phyloP scores from a whole-genome alignment of 2,329 filamentous ascomycete species.

The Conoideocrella luteorostrata region DNA sequence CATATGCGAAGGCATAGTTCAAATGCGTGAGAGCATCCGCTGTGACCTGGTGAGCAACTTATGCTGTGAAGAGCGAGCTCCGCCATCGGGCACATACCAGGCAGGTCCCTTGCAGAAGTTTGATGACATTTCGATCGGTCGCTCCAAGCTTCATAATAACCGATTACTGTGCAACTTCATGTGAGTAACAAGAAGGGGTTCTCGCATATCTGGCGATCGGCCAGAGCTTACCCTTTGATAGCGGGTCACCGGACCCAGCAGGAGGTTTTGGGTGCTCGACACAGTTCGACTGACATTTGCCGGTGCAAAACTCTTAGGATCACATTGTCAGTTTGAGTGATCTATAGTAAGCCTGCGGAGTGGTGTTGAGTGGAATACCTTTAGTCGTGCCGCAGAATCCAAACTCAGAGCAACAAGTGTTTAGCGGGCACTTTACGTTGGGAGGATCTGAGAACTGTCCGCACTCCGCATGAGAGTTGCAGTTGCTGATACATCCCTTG shows the following conservation, averaged over 20 bases:
- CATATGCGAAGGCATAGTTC: constrained; percentile 18
- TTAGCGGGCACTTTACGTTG: constrained; percentile 25
- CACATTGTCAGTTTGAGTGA: no score
- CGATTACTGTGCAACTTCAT: no score
- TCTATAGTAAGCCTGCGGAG: no score
- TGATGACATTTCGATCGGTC: constrained; percentile 1
- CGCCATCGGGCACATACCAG: no score
- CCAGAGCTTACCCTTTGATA: neutral
- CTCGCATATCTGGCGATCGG: no score
- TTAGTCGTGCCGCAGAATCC: constrained; percentile 11
- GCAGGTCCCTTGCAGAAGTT: neutral
- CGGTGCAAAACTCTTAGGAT: constrained; percentile 17
- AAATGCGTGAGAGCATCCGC: constrained; percentile 21
- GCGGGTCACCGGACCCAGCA: no score
- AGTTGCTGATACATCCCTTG: constrained; percentile 9
- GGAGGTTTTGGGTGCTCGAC: constrained; percentile 3
- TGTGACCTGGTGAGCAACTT: no score
- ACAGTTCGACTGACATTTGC: constrained; percentile 15
- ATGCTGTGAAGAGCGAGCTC: constrained; percentile 10
- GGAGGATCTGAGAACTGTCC: constrained; percentile 18
- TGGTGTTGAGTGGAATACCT: neutral
- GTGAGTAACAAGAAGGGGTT: no score
- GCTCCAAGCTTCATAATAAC: constrained; percentile 16
- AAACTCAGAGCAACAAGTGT: constrained; percentile 23
- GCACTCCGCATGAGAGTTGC: constrained; percentile 22